Base-by-base conservation (phyloP, 2,329 filamentous ascomycete species). In the Microthyrium microscopicum region DNA sequence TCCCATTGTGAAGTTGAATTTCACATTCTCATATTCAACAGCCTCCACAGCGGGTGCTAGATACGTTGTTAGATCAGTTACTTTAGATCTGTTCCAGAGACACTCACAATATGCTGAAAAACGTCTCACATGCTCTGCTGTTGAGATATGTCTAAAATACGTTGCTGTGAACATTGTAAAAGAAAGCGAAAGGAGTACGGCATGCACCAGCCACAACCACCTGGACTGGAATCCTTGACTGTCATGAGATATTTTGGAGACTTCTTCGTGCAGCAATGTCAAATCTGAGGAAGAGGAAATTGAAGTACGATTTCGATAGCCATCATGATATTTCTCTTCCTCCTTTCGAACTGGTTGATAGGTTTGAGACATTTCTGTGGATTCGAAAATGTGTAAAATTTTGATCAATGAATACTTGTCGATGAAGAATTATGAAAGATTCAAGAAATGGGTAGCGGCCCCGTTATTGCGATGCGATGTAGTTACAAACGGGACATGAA, bases 101-200 rank as follows among this genome's bases (percentile, higher is more conserved):
- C 19, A 16, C n/a, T n/a, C n/a, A 33, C 31, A 36, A 16, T 24
- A 36, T 20, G 34, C 28, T 8, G 15, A 31, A 25, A 21, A 36
- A 13, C 26, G 16, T 25, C 29, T 18, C 5, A 36, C 34, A 26
- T 36, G 34, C 26, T 31, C 27, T 5, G 32, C 16, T 12, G 34
- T 31, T 22, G 34, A 36, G n/a, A 20, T 25, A 18, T 21, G 20
- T n/a, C 25, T 32, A 12, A 31, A 19, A 24, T 33, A 21, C 20
- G 34, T 20, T 12, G 26, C 18, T 15, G 25, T 25, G 19, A 36
- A 31, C 34, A 36, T 31, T 24, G 16, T 18, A 5, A 19, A 36
- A 4, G 34, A 36, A 6, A 36, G 4, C n/a, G 34, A 31, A 13
- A 36, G 34, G 3, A 36, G 20, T 20, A 36, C 9, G 4, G 34